Base-by-base conservation (phyloP, 331 rosid species). In the Rosa hybrid region DNA sequence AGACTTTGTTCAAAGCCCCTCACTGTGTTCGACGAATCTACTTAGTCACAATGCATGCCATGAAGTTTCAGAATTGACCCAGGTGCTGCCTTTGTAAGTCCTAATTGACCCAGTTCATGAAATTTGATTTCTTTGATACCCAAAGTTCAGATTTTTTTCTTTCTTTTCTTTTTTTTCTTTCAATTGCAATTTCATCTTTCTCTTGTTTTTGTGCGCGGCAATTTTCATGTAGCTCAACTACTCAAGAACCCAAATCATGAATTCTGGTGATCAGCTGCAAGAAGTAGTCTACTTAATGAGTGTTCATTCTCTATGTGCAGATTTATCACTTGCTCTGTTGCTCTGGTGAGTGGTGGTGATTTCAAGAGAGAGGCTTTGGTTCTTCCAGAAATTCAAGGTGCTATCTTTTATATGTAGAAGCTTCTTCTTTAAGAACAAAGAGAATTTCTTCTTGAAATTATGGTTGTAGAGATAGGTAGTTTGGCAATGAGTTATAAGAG, bases 351-450 rank as follows among this genome's bases (percentile, higher is more conserved):
- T 74, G 81, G 77, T 76, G 71, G 64, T 51, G 77, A 72, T 44
- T 73, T 74, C 38, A 14, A 49, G 72, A 17, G 71, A 30, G 63
- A 53, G 68, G 74, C 68, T 72, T 64, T 83, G 59, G 65, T 23
- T 62, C 78, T 81, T 85, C 7, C 41, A 63, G 83, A 79, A 76
- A 75, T 68, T 83, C 83, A 71, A 63, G 80, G 81, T 63, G 50
- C 46, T 34, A 38, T 67, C 21, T 34, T 57, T 53, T 75, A 4
- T 69, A 54, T 64, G 59, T 46, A 50, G 46, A 51, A 18, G 34
- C 5, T 2, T n/a, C 18, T 44, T 83, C 27, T 16, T 51, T 74
- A 9, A 53, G 51, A 60, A 76, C 62, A 45, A 8, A 38, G 62
- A 76, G 21, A 39, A 14, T 1, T 81, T 74, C 13, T 63, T 38